phyloP scores from a whole-genome alignment of 257 asterid species.

The Ligustrum vulgare region DNA sequence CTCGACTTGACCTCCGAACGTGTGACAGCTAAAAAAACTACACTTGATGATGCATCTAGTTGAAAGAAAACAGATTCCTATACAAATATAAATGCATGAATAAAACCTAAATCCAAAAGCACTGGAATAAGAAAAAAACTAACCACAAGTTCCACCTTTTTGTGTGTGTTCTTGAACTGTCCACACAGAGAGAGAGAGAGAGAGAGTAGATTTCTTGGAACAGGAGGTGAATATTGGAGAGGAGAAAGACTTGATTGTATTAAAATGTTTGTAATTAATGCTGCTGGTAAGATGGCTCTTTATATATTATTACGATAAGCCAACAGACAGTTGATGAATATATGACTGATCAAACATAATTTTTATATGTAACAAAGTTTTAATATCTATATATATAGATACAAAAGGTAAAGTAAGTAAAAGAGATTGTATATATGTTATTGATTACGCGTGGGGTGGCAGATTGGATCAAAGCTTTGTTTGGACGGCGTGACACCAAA shows the following conservation, averaged over 20 bases:
- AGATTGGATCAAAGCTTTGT: conserved; percentile 53
- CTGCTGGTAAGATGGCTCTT: conserved; percentile 32
- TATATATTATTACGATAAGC: conserved; percentile 30
- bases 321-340: conserved; percentile 18
- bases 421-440: conserved; percentile 25
- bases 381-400: background rate
- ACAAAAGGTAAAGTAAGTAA: conserved; percentile 5
- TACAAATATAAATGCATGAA: background rate
- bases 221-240: conserved; percentile 29
- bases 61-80: background rate
- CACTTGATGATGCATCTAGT: background rate
- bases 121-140: background rate
- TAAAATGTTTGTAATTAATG: conserved; percentile 42
- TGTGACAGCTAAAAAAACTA: background rate
- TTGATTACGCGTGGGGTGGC: conserved; percentile 95
- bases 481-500: conserved; percentile 93
- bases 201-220: conserved; percentile 1
- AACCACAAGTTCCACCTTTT: background rate
- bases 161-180: conserved; percentile 19
- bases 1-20: background rate
- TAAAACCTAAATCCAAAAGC: background rate
- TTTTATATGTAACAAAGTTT: background rate
- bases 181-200: conserved; percentile 25
- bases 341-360: conserved; percentile 20
- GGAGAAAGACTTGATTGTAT: conserved; percentile 20